phyloP scores from a whole-genome alignment of 495 filamentous ascomycete species.

The Talaromyces adpressus region DNA sequence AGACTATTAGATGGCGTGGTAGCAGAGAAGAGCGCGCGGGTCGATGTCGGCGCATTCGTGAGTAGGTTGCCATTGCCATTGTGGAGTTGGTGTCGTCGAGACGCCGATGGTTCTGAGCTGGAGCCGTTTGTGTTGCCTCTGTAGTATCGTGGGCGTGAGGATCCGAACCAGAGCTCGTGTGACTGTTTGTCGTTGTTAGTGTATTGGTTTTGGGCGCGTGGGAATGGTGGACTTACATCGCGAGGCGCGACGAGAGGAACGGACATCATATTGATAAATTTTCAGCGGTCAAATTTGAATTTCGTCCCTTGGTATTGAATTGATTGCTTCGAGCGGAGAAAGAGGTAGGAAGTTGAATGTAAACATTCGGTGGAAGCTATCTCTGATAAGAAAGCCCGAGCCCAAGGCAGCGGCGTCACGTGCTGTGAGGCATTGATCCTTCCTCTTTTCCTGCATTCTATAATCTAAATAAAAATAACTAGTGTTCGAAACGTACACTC shows the following conservation, averaged over 20 bases:
- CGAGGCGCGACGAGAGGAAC: constrained; percentile 67
- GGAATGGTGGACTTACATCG: constrained; percentile 47
- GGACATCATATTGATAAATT: constrained; percentile 39
- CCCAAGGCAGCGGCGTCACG: too few relatives aligned
- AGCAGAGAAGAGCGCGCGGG: constrained; percentile 22
- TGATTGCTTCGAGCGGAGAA: too few relatives aligned
- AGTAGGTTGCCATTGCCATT: constrained; percentile 7
- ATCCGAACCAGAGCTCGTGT: constrained; percentile 65
- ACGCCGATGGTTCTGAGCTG: constrained; percentile 19
- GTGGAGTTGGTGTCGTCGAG: constrained; percentile 4
- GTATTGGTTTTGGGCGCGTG: neutral
- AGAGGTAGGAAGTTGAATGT: too few relatives aligned
- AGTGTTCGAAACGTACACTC: too few relatives aligned
- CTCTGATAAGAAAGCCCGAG: too few relatives aligned
- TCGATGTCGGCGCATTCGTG: neutral
- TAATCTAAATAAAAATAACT: too few relatives aligned
- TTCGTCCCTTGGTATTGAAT: neutral
- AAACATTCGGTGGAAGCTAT: too few relatives aligned
- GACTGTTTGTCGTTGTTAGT: constrained; percentile 36
- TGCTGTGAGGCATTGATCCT: too few relatives aligned
- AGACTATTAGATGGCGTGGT: constrained; percentile 34
- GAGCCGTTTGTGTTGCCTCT: constrained; percentile 9
- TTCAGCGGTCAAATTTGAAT: neutral
- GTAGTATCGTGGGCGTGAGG: constrained; percentile 33
- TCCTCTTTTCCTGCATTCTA: too few relatives aligned